Evolutionary conservation across 2,329 filamentous ascomycete genomes (phyloP).

Genomic region (Penicillium carneum): DNA sequence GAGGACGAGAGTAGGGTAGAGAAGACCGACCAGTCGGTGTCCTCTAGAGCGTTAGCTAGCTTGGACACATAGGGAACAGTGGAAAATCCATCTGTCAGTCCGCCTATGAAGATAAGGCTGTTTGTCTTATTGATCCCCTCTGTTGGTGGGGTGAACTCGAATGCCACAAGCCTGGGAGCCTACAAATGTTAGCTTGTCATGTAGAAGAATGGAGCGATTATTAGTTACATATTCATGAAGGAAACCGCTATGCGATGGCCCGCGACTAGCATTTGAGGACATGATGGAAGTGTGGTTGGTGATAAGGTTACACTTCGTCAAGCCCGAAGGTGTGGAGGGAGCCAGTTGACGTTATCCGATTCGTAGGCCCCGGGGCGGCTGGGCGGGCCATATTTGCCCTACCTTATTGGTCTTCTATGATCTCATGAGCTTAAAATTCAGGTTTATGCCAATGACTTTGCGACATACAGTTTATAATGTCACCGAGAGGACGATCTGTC

Average conservation of each 20-base stretch:
- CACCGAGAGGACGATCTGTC: no score
- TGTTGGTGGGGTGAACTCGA: conserved; percentile 47
- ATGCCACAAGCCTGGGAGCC: conserved; percentile 51
- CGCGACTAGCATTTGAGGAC: conserved; percentile 25
- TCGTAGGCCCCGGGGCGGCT: not conserved
- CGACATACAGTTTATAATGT: no score
- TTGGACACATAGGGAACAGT: conserved; percentile 62
- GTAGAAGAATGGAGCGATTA: not conserved
- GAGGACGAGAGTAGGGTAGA: conserved; percentile 61
- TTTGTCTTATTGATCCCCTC: conserved; percentile 47
- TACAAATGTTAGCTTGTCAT: conserved; percentile 26
- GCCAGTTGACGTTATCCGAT: conserved; percentile 23
- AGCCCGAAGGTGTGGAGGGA: not conserved
- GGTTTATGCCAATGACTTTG: no score
- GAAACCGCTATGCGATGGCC: conserved; percentile 39
- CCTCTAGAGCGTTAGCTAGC: conserved; percentile 58
- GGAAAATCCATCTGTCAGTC: conserved; percentile 64
- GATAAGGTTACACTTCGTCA: not conserved
- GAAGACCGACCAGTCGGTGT: conserved; percentile 61
- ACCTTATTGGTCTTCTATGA: no score
- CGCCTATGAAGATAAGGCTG: conserved; percentile 66
- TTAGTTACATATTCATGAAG: conserved; percentile 49
- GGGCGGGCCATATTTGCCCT: no score
- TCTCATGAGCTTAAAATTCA: no score
- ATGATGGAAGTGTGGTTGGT: conserved; percentile 16